phyloP scores from a whole-genome alignment of 2,329 filamentous ascomycete genomes.

The Exophiala lecanii-corni region DNA sequence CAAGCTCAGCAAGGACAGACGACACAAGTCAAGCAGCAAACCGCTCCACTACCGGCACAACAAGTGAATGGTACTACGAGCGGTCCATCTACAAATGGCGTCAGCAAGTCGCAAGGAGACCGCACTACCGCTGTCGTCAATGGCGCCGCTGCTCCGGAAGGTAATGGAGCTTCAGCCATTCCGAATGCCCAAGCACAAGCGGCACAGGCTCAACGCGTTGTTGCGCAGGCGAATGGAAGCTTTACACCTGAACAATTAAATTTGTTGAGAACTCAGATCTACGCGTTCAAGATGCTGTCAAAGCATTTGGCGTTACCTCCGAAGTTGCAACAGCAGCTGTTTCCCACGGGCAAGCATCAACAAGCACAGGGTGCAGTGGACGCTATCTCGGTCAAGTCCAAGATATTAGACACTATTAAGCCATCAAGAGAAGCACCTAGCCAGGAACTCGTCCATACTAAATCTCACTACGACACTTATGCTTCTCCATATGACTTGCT shows the following conservation, averaged over 20 bases:
- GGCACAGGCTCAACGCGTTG: conserved; percentile 29
- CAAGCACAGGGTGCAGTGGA: conserved; percentile 28
- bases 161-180: conserved; percentile 24
- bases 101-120: conserved; percentile 34
- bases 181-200: conserved; percentile 27
- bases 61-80: conserved; percentile 35
- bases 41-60: conserved; percentile 26
- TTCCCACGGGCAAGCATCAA: conserved; percentile 49
- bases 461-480: conserved; percentile 63
- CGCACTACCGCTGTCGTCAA: conserved; percentile 12
- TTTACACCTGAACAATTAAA: conserved; percentile 76
- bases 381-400: conserved; percentile 34
- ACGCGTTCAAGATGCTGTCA: conserved; percentile 82
- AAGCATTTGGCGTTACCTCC: conserved; percentile 80
- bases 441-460: conserved; percentile 27
- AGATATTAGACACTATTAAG: conserved; percentile 30
- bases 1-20: conserved; percentile 44
- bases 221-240: conserved; percentile 41
- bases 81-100: conserved; percentile 36
- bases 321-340: conserved; percentile 76
- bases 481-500: conserved; percentile 65
- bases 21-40: conserved; percentile 19
- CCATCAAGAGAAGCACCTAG: conserved; percentile 28
- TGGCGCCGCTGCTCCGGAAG: conserved; percentile 28
- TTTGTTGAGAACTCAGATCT: conserved; percentile 77